Percentiles rank a stretch among this genome's conserved stretches.
Evolutionary conservation across 2,329 filamentous ascomycete genomes (phyloP).

Genomic region (Paraconiothyrium sp.): DNA sequence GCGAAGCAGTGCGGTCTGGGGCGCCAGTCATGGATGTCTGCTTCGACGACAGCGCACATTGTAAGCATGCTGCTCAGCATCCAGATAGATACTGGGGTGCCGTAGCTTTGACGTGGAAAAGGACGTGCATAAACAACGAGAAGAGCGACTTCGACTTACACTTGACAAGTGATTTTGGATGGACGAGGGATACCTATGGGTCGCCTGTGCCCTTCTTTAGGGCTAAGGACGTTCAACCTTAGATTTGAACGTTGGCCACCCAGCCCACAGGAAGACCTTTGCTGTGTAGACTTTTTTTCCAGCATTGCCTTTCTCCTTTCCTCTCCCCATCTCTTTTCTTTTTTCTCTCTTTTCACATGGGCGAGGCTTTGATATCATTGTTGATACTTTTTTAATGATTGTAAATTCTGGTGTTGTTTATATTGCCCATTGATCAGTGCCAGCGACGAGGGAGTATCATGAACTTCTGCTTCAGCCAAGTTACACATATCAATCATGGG

Average conservation of each 20-base stretch:
- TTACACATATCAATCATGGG: too few relatives aligned
- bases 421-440: too few relatives aligned
- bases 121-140: constrained; percentile 1
- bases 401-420: too few relatives aligned
- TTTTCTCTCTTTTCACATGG: background rate
- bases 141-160: background rate
- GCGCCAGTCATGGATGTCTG: constrained; percentile 59
- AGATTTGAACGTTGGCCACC: too few relatives aligned
- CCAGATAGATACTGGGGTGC: constrained; percentile 65
- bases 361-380: background rate
- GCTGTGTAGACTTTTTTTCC: too few relatives aligned
- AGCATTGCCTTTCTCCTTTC: background rate
- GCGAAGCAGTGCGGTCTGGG: constrained; percentile 55
- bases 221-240: too few relatives aligned
- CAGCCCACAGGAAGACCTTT: too few relatives aligned
- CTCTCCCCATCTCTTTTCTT: too few relatives aligned
- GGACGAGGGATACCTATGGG: background rate
- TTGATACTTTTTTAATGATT: too few relatives aligned
- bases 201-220: background rate
- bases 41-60: constrained; percentile 67
- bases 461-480: too few relatives aligned
- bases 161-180: background rate
- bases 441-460: too few relatives aligned
- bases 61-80: constrained; percentile 66
- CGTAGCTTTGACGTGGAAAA: constrained; percentile 32